phyloP scores from a whole-genome alignment of 768 basidiomycete species.

The Mycena metata region DNA sequence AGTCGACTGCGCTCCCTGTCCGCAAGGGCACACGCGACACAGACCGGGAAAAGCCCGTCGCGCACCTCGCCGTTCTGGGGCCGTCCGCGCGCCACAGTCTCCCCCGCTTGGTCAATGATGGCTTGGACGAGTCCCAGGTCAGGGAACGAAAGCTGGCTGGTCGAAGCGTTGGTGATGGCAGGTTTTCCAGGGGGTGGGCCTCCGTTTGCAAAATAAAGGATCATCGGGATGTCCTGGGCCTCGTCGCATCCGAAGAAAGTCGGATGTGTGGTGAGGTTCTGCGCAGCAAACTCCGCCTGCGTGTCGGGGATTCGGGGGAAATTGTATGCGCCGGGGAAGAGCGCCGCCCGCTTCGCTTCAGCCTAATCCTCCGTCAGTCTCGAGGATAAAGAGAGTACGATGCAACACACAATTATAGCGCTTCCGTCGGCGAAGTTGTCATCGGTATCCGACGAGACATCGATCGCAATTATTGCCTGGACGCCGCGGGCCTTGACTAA shows the following conservation, averaged over 20 bases:
- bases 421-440: conserved; percentile 36
- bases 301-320: conserved; percentile 48
- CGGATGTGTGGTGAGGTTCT: conserved; percentile 54
- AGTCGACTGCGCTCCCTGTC: conserved; percentile 56
- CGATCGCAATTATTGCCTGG: conserved; percentile 67
- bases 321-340: conserved; percentile 45
- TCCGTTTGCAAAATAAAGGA: conserved; percentile 72
- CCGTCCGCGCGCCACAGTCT: conserved; percentile 58
- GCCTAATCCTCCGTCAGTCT: conserved; percentile 11
- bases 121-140: conserved; percentile 50
- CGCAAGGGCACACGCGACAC: conserved; percentile 64
- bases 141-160: conserved; percentile 54
- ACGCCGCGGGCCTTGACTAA: conserved; percentile 59
- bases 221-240: conserved; percentile 55
- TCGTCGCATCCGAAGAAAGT: conserved; percentile 63
- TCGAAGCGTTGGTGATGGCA: conserved; percentile 57
- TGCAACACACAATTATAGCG: conserved; percentile 25
- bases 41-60: conserved; percentile 61
- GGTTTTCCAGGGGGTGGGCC: conserved; percentile 54
- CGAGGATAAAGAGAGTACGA: neutral
- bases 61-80: conserved; percentile 43
- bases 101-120: conserved; percentile 62
- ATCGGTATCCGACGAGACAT: conserved; percentile 49
- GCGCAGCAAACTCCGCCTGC: conserved; percentile 47
- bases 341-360: conserved; percentile 29